Conservation (phyloP, 2,329 filamentous ascomycete genomes). For the Arachnomyces sp. region DNA sequence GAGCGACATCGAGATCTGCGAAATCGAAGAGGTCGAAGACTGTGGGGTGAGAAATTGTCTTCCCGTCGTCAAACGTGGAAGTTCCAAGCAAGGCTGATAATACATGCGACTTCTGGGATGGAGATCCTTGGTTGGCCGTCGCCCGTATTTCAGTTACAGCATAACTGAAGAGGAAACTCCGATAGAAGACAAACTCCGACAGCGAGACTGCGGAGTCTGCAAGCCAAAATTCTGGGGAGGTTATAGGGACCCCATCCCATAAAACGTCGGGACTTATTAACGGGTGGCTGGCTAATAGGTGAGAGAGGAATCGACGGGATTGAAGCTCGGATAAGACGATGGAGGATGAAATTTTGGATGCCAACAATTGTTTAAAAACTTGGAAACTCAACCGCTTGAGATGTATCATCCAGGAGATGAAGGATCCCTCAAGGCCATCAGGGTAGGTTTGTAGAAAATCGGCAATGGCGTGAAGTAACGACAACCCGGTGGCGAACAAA, state of each 20-base stretch:
- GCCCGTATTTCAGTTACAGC: constrained; percentile 75
- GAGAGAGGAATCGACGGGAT: constrained; percentile 69
- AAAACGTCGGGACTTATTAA: constrained; percentile 59
- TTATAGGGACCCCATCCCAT: constrained; percentile 64
- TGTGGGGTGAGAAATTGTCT: constrained; percentile 59
- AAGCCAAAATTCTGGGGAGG: constrained; percentile 58
- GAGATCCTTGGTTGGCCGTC: constrained; percentile 61
- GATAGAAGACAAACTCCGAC: constrained; percentile 66
- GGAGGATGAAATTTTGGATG: constrained; percentile 65
- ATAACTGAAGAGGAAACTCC: constrained; percentile 75
- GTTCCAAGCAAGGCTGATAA: constrained; percentile 62
- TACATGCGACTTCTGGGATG: constrained; percentile 60
- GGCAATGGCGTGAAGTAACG: constrained; percentile 76
- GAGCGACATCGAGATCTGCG: constrained; percentile 54
- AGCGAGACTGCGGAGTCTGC: constrained; percentile 60
- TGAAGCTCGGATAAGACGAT: constrained; percentile 73
- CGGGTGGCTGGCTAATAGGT: constrained; percentile 62
- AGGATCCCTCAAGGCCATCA: constrained; percentile 50
- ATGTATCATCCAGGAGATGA: constrained; percentile 60
- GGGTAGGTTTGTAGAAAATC: constrained; percentile 63
- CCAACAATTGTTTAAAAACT: constrained; percentile 75
- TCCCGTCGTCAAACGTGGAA: constrained; percentile 57
- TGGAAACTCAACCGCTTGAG: constrained; percentile 62
- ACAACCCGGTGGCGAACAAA: constrained; percentile 61
- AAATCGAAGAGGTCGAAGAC: constrained; percentile 95